Evolutionary conservation across 2,329 filamentous ascomycete genomes (phyloP).

Genomic region (Stemphylium beticola): DNA sequence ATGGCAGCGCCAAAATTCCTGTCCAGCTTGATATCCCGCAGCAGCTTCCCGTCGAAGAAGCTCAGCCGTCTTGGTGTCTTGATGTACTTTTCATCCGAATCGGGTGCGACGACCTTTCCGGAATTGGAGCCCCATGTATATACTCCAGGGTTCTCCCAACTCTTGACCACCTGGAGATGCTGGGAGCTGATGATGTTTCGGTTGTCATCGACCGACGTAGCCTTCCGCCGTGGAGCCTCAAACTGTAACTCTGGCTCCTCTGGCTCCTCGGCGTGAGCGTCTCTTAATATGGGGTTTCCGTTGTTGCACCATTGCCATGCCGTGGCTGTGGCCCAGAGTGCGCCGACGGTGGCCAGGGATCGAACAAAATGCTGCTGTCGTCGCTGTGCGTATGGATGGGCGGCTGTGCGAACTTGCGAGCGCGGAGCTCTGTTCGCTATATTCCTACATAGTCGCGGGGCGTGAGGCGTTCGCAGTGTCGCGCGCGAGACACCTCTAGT

Average conservation of each 20-base stretch:
- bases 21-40: conserved; percentile 87
- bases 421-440: conserved; percentile 28
- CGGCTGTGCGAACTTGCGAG: conserved; percentile 31
- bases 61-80: conserved; percentile 79
- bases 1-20: conserved; percentile 84
- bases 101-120: conserved; percentile 83
- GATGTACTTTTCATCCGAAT: conserved; percentile 75
- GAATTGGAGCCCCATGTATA: conserved; percentile 93
- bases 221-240: conserved; percentile 67
- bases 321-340: conserved; percentile 53
- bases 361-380: conserved; percentile 55
- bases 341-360: conserved; percentile 51
- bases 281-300: conserved; percentile 47
- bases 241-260: conserved; percentile 65
- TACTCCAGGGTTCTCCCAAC: conserved; percentile 81
- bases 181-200: conserved; percentile 81
- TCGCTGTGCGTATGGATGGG: conserved; percentile 50
- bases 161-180: conserved; percentile 85
- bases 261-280: conserved; percentile 58
- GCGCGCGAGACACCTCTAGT: conserved; percentile 40
- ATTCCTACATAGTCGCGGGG: conserved; percentile 35
- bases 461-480: conserved; percentile 30
- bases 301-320: conserved; percentile 54
- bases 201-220: conserved; percentile 70
- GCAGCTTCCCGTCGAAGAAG: conserved; percentile 82